Conservation (phyloP, 2,329 filamentous ascomycete genomes). For the Orbilia quercus region DNA sequence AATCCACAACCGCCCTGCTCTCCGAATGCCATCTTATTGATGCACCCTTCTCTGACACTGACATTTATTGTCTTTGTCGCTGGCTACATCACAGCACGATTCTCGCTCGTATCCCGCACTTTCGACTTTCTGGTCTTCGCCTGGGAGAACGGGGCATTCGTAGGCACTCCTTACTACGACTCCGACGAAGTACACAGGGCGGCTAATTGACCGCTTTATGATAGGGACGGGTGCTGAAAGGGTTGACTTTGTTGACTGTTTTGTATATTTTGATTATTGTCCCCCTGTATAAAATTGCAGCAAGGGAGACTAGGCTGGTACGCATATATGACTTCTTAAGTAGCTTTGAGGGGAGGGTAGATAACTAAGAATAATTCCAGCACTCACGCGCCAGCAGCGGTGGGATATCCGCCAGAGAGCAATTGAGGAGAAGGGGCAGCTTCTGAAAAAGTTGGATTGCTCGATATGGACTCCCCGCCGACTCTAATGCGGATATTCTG, state of each 20-base stretch:
- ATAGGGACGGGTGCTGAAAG: conserved; percentile 85
- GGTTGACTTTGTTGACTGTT: conserved; percentile 81
- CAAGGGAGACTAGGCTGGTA: conserved; percentile 82
- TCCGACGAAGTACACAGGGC: neutral
- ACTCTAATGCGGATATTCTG: conserved; percentile 95
- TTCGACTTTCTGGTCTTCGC: conserved; percentile 98
- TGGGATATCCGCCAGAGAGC: conserved; percentile 93
- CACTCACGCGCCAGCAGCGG: conserved; percentile 72
- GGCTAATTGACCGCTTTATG: conserved; percentile 44
- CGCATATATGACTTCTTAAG: conserved; percentile 61
- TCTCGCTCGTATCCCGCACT: conserved; percentile 95
- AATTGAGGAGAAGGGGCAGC: conserved; percentile 90
- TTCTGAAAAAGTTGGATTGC: conserved; percentile 71
- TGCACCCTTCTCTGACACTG: conserved; percentile 55
- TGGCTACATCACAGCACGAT: conserved; percentile 98
- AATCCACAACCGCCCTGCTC: conserved; percentile 12
- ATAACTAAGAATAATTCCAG: conserved; percentile 7
- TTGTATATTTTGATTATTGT: conserved; percentile 87
- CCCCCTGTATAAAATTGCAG: conserved; percentile 84
- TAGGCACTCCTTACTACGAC: conserved; percentile 65
- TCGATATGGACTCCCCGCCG: conserved; percentile 68
- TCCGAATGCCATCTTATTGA: conserved; percentile 49
- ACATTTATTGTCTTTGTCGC: conserved; percentile 80
- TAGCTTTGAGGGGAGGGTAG: too few relatives aligned
- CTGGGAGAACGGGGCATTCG: conserved; percentile 98